Conservation (phyloP, 2,329 filamentous ascomycete genomes). For the Clonostachys byssicola region DNA sequence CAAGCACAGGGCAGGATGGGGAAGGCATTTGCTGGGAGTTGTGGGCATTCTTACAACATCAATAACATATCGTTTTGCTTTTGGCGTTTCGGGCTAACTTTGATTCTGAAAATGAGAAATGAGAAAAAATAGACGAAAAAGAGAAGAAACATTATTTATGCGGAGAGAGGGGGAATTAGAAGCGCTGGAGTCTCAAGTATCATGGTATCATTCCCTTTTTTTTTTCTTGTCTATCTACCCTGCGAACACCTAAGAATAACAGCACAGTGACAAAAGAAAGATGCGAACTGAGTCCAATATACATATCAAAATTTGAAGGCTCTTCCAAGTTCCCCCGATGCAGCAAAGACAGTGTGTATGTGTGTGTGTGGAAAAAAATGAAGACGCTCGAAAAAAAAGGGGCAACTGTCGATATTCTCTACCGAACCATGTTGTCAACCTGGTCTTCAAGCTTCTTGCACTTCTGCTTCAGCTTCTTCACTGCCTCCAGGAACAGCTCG, state of each 20-base stretch:
- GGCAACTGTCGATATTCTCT: conserved; percentile 7
- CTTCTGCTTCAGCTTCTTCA: conserved; percentile 83
- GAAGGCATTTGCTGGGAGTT: conserved; percentile 19
- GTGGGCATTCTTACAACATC: conserved; percentile 5
- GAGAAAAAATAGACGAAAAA: too few relatives aligned
- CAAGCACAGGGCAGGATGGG: too few relatives aligned
- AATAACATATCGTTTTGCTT: too few relatives aligned
- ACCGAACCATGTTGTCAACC: conserved; percentile 60
- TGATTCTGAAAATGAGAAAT: too few relatives aligned
- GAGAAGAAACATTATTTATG: neutral
- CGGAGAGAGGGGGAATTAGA: conserved; percentile 3
- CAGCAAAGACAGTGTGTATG: neutral
- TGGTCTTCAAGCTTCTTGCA: conserved; percentile 70
- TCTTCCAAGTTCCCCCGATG: neutral
- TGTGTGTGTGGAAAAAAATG: too few relatives aligned
- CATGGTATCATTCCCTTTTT: conserved; percentile 9
- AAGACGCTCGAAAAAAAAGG: too few relatives aligned
- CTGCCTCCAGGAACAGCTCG: conserved; percentile 84
- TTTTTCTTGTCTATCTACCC: neutral
- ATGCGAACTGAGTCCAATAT: too few relatives aligned
- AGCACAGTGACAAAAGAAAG: too few relatives aligned
- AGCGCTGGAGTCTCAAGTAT: neutral
- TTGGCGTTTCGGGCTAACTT: too few relatives aligned
- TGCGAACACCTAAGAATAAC: too few relatives aligned
- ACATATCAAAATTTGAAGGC: too few relatives aligned